Base-by-base conservation (phyloP, 1,284 basidiomycete species). In the Schizopora paradoxa region DNA sequence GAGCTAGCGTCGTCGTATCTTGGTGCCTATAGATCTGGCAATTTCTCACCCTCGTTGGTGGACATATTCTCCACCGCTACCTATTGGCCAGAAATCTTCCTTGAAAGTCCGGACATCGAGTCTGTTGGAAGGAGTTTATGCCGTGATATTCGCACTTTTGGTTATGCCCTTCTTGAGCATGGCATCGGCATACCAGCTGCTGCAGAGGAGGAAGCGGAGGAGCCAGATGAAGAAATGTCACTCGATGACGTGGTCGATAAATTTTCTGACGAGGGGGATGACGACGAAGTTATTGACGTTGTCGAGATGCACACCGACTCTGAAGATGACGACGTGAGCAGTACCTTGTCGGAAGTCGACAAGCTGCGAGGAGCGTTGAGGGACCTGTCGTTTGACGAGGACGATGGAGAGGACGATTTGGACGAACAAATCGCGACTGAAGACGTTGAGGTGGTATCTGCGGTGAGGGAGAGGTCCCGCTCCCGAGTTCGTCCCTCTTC, bases 101-200 rank as follows among this genome's bases (percentile, higher is more conserved):
- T 91, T 18, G 86, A 91, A 48, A 74, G 79, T 54, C 87, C 87
- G 0, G 87, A 91, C 59, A 49, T 73, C 29, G 82, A 86, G 60
- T 76, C 73, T 1, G 77, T 81, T 5, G 66, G 73, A 7, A 64
- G 74, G 36, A 78, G 72, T 43, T 71, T 90, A 21, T 79, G 78
- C 5, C 62, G 78, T 14, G 73, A 76, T 0, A 70, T 89, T 25
- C 71, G 84, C n/a, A 58, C 66, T 36, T 84, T 80, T 78, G 67
- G 73, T 19, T 86, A 87, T 59, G 72, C 86, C 0, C 65, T 90
- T 16, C 56, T 91, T 31, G 76, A 85, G 36, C 76, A 82, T 51
- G 76, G 73, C 3, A 62, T 86, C 33, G 84, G 82, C 22, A 61
- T 86, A 31, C 73, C 76, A 1, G 61, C 61, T 25, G 45, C 56